Evolutionary conservation across 2,329 filamentous ascomycete genomes (phyloP), one percentile per base, ranked within the genome.

Genomic region (Penicillium brasilianum): DNA sequence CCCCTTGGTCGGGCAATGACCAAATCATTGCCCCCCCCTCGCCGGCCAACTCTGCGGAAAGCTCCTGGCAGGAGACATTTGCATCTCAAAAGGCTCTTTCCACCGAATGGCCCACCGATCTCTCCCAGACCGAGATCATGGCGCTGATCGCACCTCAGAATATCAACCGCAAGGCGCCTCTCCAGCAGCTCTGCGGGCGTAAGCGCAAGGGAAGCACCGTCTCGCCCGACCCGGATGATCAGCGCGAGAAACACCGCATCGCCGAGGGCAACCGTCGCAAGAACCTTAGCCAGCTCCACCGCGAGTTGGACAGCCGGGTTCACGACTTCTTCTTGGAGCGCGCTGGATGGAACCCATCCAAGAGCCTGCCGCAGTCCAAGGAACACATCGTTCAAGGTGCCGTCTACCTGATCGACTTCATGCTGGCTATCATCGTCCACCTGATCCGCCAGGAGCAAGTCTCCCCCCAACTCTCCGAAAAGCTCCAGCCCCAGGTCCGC

Each of bases 221-320:
- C 50, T 72, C 73, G 8, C 63, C 60, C 8, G 75, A 77, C 36
- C 65, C 64, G 16, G 76, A 77, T 60, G 76, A 77, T 49, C 75
- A 78, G 66, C 70, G 75, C 8, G 76, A 78, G 62, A 78, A 77
- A 67, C 76, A 78, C 63, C 74, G 76, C 25, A 76, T 78, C 32
- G 76, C 76, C 7, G 76, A 78, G 65, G 76, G 75, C 34, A 77
- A 77, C 60, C 71, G 76, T 20, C 74, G 76, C 22, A 77, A 77
- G 66, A 78, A 77, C 59, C 73, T 78, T 3, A 78, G 76, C 64
- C 72, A 76, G 62, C 64, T 77, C 25, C 74, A 77, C 57, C 74
- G 74, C 16, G 74, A 77, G 58, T 57, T 78, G 18, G 76, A 78
- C 57, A 71, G 70, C 61, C 74, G 76, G 3, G 72, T 78, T 37